A percentile compares a stretch with the other conserved stretches of the same genome.
Conservation (phyloP, 352 stramenopile species). For the Pythium plurisporium region DNA sequence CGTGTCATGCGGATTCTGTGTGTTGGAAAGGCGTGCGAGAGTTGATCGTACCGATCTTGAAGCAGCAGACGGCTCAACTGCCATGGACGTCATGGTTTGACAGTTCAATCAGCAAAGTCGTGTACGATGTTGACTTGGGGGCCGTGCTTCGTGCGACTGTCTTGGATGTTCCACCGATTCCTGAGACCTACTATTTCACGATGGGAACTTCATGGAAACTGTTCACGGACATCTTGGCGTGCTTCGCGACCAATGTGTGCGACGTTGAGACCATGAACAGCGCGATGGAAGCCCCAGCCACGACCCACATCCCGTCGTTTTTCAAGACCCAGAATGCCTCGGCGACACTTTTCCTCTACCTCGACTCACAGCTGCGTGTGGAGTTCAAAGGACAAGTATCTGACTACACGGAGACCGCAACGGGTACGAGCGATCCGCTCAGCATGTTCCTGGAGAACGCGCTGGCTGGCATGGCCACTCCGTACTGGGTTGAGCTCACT, state of each 20-base stretch:
- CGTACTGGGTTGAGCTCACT: neutral
- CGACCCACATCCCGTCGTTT: conserved; percentile 10
- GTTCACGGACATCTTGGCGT: conserved; percentile 13
- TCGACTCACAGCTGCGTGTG: neutral
- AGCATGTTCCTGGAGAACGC: neutral
- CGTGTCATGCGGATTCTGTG: conserved; percentile 7
- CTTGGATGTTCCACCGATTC: neutral
- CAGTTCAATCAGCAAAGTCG: neutral
- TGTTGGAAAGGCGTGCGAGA: conserved; percentile 18
- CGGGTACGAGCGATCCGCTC: neutral
- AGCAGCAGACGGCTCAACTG: neutral
- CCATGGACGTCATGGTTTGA: neutral
- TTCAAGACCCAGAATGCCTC: neutral
- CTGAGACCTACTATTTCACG: neutral
- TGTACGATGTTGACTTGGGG: conserved; percentile 2
- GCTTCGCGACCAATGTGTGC: neutral
- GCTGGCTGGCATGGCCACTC: neutral
- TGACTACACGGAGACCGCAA: conserved; percentile 5
- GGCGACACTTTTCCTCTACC: neutral
- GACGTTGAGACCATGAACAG: conserved; percentile 17
- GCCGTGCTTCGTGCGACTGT: neutral
- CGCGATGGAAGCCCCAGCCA: conserved; percentile 13
- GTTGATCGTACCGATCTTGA: neutral
- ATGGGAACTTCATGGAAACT: neutral
- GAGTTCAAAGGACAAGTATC: neutral